Evolutionary conservation across 768 basidiomycete species (phyloP), one percentile per base, ranked within the genome.

Genomic region (Lentinus brumalis): DNA sequence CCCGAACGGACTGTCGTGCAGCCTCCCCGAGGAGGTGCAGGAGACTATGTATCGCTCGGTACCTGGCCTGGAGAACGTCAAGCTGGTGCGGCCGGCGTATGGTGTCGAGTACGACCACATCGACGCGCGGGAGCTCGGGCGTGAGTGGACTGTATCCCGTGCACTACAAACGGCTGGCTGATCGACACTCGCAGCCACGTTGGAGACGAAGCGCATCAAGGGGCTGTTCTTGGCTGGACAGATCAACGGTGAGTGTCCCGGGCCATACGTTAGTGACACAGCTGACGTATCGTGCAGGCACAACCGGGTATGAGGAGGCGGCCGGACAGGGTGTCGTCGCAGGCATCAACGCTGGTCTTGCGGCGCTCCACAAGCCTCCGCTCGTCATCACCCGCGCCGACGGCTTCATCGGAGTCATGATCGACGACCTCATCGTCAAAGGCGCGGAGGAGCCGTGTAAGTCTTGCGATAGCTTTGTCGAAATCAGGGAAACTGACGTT

Each of bases 221-320:
- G 93, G 93, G 1, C 80, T 96, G 3, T 96, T 90, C 74, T 83
- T 96, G 21, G 92, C 92, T 0, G 93, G 94, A 4, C 93, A 96
- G 72, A 96, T 96, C 67, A 96, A 95, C 66, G 90, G 90, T 81
- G 59, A 3, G 69, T 58, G 4, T 3, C 9, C 12, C 1, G 9
- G 40, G 14, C 26, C 3, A 7, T 10, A n/a, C 5, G 8, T 11
- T 1, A 6, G 12, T 29, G 12, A 2, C 12, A 7, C 4, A 4
- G 31, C 50, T 14, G 60, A n/a, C 75, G 75, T 9, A 62, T n/a
- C 45, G 50, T 53, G 46, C 46, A 86, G 89, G 90, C 11, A 96
- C 94, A 1, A 96, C 94, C 2, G 94, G 94, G 5, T 96, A 96
- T 70, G 94, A 96, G 71, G 94, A 96, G 75, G 94, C 94, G 1